phyloP scores from a whole-genome alignment of 768 basidiomycete genomes.

The Kwoniella pini region DNA sequence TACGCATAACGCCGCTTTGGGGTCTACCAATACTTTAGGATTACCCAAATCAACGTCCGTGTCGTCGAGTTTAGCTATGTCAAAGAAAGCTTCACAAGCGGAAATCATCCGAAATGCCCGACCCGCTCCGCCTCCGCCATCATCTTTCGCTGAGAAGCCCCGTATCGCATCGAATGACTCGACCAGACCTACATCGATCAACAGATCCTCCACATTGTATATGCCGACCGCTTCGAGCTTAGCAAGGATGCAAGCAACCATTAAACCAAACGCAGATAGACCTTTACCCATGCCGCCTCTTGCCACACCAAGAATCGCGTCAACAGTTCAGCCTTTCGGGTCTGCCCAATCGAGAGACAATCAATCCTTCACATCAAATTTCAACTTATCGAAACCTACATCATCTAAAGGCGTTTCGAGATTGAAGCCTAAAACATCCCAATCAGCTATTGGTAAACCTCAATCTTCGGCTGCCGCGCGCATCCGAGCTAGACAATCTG shows the following conservation, averaged over 20 bases:
- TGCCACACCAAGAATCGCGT: slow-evolving; percentile 1
- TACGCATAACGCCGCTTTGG: not conserved
- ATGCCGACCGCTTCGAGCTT: slow-evolving; percentile 41
- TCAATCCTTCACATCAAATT: slow-evolving; percentile 27
- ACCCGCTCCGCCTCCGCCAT: slow-evolving; percentile 36
- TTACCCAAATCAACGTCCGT: slow-evolving; percentile 31
- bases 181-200: slow-evolving; percentile 8
- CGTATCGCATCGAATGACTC: not conserved
- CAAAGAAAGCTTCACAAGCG: slow-evolving; percentile 37
- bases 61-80: slow-evolving; percentile 25
- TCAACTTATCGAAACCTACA: slow-evolving; percentile 10
- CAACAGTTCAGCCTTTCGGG: slow-evolving; percentile 24
- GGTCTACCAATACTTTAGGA: slow-evolving; percentile 25
- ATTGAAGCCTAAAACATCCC: not conserved
- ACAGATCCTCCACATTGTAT: slow-evolving; percentile 39
- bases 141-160: not conserved
- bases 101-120: slow-evolving; percentile 40
- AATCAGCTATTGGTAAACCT: not conserved
- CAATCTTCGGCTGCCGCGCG: slow-evolving; percentile 16
- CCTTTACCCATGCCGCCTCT: slow-evolving; percentile 15
- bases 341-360: slow-evolving; percentile 24
- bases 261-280: slow-evolving; percentile 27
- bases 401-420: not conserved
- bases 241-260: slow-evolving; percentile 49
- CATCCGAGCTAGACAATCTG: slow-evolving; percentile 20